A percentile compares a stretch with the other conserved stretches of the same genome.
phyloP scores from a whole-genome alignment of 2,329 filamentous ascomycete species.

The Phialophora verrucosa region DNA sequence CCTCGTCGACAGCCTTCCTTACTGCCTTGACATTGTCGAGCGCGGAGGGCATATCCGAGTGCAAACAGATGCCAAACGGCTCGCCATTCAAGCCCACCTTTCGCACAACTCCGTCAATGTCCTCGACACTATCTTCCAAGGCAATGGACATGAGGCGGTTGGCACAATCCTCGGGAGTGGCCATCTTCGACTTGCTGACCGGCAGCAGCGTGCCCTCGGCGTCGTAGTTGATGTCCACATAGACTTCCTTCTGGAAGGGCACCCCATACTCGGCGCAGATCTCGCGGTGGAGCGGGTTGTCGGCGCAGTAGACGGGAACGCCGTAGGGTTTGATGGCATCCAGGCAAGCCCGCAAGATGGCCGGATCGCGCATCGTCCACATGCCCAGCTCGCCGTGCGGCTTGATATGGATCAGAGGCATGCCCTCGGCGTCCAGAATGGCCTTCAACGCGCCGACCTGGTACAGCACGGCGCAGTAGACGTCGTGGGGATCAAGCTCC shows the following conservation, averaged over 20 bases:
- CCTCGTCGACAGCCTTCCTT: conserved; percentile 42
- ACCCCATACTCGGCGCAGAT: conserved; percentile 59
- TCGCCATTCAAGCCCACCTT: conserved; percentile 38
- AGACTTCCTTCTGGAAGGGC: conserved; percentile 60
- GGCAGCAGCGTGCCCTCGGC: conserved; percentile 54
- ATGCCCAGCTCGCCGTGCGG: conserved; percentile 63
- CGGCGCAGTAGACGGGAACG: conserved; percentile 58
- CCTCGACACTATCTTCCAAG: conserved; percentile 30
- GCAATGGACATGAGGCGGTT: background rate
- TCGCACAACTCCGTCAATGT: conserved; percentile 33
- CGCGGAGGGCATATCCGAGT: conserved; percentile 43
- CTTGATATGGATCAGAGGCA: conserved; percentile 66
- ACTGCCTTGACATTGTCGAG: conserved; percentile 40
- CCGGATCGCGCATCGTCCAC: conserved; percentile 59
- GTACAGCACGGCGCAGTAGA: conserved; percentile 63
- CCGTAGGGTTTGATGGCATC: conserved; percentile 48
- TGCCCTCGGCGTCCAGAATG: conserved; percentile 61
- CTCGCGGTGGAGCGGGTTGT: conserved; percentile 59
- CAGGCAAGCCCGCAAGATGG: conserved; percentile 59
- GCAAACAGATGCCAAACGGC: conserved; percentile 43
- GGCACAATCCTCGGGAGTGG: background rate
- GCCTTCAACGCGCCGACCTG: conserved; percentile 67
- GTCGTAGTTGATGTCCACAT: conserved; percentile 62
- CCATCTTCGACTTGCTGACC: background rate
- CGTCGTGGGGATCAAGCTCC: conserved; percentile 61